Percentiles rank a stretch among this genome's conserved stretches.
These are phyloP conservation scores for Pinus taeda DNA, from an alignment of 75 land plant genomes.

Conservation along the genomic window DNA sequence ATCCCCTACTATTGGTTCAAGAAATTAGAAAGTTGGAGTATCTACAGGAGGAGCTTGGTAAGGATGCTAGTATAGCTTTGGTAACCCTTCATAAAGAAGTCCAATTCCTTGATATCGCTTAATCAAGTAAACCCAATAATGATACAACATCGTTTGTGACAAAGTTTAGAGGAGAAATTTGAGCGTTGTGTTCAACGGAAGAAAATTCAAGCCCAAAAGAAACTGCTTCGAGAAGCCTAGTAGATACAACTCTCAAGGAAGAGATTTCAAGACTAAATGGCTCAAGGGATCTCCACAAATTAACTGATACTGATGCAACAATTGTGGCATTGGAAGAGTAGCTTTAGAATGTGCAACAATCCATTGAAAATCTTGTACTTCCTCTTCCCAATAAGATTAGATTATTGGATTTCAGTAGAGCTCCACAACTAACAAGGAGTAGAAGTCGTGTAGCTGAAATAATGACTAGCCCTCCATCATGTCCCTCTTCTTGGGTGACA, in stretches of 20 bases:
- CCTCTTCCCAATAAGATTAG: conserved; percentile 15
- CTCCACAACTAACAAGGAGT: conserved; percentile 27
- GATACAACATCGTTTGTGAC: conserved; percentile 29
- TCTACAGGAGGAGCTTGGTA: conserved; percentile 40
- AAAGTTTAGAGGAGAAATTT: conserved; percentile 40
- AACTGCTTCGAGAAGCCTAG: background rate
- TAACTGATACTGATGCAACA: conserved; percentile 28
- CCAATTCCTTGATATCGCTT: conserved; percentile 68
- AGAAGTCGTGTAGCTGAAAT: conserved; percentile 34
- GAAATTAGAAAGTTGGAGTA: conserved; percentile 52
- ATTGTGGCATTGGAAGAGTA: conserved; percentile 18
- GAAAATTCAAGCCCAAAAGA: background rate
- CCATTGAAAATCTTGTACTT: conserved; percentile 25
- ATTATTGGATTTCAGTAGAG: background rate
- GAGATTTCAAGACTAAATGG: conserved; percentile 23
- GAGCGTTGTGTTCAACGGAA: conserved; percentile 9
- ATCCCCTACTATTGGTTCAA: conserved; percentile 41
- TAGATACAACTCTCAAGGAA: conserved; percentile 5
- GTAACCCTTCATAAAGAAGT: conserved; percentile 92
- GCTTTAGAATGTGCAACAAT: conserved; percentile 19
- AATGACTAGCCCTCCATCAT: background rate
- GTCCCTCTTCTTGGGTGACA: background rate
- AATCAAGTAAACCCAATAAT: conserved; percentile 38
- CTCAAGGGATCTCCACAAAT: conserved; percentile 10
- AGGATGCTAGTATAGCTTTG: conserved; percentile 40